Conservation (phyloP, 192 early-diverging fungal genomes). For the Coemansia umbellata region DNA sequence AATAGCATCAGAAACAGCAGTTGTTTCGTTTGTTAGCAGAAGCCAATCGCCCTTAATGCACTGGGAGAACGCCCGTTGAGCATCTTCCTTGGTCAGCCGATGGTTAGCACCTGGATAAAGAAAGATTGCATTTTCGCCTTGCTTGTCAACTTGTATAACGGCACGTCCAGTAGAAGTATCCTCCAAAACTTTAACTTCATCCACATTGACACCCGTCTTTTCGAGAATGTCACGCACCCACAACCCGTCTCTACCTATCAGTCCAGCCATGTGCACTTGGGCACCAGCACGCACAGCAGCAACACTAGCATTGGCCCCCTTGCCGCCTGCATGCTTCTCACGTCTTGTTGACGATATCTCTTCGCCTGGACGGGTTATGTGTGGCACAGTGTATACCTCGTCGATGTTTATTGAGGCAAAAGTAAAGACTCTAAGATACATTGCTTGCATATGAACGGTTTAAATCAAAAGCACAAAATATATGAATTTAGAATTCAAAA, state of each 20-base stretch:
- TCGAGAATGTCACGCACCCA: slow-evolving; percentile 71
- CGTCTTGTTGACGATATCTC: slow-evolving; percentile 27
- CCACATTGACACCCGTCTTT: slow-evolving; percentile 62
- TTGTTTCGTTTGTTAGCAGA: slow-evolving; percentile 87
- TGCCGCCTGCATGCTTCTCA: slow-evolving; percentile 46
- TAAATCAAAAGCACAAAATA: not conserved
- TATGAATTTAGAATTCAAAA: not conserved
- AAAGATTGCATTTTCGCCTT: slow-evolving; percentile 85
- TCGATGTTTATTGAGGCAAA: slow-evolving; percentile 54
- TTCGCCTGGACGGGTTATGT: slow-evolving; percentile 41
- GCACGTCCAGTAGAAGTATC: slow-evolving; percentile 72
- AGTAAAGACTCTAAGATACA: slow-evolving; percentile 25
- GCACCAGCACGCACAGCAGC: slow-evolving; percentile 73
- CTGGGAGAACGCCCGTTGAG: slow-evolving; percentile 45
- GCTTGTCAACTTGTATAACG: slow-evolving; percentile 74
- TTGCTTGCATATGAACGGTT: not conserved
- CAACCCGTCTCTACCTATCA: slow-evolving; percentile 76
- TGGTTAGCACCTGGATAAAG: slow-evolving; percentile 78
- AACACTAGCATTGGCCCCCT: slow-evolving; percentile 85
- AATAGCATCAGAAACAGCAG: slow-evolving; percentile 62
- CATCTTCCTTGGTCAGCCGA: slow-evolving; percentile 49
- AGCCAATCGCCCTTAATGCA: slow-evolving; percentile 70
- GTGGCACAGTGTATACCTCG: slow-evolving; percentile 46
- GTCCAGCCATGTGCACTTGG: slow-evolving; percentile 69
- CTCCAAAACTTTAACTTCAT: slow-evolving; percentile 53